A percentile compares a stretch with the other conserved stretches of the same genome.
phyloP scores from a whole-genome alignment of 106 monocot species.

The Apostasia ramifera region DNA sequence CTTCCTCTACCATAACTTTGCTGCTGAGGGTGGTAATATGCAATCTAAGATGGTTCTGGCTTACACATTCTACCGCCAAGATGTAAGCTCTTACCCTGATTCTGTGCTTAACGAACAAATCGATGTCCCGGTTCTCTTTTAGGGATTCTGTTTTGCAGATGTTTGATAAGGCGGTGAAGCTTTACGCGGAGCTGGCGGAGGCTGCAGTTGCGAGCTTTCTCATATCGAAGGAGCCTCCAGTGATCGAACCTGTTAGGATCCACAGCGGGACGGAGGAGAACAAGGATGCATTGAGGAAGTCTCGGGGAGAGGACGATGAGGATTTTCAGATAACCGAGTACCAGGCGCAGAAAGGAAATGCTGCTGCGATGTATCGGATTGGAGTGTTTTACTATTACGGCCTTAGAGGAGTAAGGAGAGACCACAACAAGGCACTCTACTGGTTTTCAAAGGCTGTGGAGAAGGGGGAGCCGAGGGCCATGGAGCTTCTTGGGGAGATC shows the following conservation, averaged over 20 bases:
- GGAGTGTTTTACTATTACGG: conserved; percentile 89
- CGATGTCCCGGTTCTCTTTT: not conserved
- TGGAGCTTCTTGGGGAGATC: conserved; percentile 93
- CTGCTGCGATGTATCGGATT: conserved; percentile 60
- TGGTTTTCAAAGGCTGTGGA: conserved; percentile 85
- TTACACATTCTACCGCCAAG: conserved; percentile 79
- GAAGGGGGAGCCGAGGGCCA: conserved; percentile 67
- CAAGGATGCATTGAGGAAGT: conserved; percentile 70
- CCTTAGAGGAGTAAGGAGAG: conserved; percentile 62
- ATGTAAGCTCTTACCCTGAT: conserved; percentile 29
- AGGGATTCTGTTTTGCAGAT: conserved; percentile 31
- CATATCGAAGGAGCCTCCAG: conserved; percentile 77
- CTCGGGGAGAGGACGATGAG: conserved; percentile 80
- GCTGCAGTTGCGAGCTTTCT: conserved; percentile 83
- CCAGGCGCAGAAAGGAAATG: conserved; percentile 74
- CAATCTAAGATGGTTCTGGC: conserved; percentile 96
- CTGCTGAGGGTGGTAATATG: conserved; percentile 61
- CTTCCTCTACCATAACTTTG: conserved; percentile 70
- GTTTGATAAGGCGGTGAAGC: conserved; percentile 74
- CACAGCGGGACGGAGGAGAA: conserved; percentile 90
- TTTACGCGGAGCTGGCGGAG: conserved; percentile 81
- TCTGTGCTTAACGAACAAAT: not conserved
- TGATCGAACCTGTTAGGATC: conserved; percentile 69
- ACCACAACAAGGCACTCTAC: conserved; percentile 55
- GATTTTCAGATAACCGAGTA: conserved; percentile 92